These are phyloP conservation scores for Powellomyces hirtus DNA, from an alignment of 192 early-diverging fungal genomes.

Conservation along the genomic window DNA sequence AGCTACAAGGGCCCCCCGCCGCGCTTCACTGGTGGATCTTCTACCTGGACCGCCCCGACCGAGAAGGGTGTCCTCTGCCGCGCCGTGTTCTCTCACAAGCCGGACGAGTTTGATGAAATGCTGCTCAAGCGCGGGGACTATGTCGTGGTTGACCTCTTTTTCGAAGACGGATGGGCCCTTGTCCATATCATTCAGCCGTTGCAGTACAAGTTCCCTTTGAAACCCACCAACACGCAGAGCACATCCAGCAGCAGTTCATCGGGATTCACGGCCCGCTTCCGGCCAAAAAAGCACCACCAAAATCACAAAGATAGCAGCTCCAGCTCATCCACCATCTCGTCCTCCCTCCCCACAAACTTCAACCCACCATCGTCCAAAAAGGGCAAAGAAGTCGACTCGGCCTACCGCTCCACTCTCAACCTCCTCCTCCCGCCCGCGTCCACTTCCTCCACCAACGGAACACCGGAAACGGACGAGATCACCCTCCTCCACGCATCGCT, in stretches of 20 bases:
- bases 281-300: not conserved
- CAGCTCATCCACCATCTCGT: not conserved
- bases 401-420: not conserved
- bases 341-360: not conserved
- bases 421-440: not conserved
- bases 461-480: not conserved
- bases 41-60: constrained; percentile 10
- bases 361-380: not conserved
- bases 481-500: not conserved
- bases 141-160: constrained; percentile 16
- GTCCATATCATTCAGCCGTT: constrained; percentile 5
- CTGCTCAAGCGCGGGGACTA: constrained; percentile 8
- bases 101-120: constrained; percentile 19
- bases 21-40: constrained; percentile 16
- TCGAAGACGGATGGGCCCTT: constrained; percentile 15
- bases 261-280: no score
- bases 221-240: no score
- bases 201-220: not conserved
- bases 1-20: constrained; percentile 20
- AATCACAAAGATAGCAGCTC: not conserved
- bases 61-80: constrained; percentile 9
- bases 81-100: constrained; percentile 13
- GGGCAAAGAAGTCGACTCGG: not conserved
- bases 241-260: not conserved
- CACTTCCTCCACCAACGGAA: not conserved